A percentile compares a stretch with the other conserved stretches of the same genome.
phyloP scores from a whole-genome alignment of 176 grass and related monocot genomes.

The Aegilops bicornis region DNA sequence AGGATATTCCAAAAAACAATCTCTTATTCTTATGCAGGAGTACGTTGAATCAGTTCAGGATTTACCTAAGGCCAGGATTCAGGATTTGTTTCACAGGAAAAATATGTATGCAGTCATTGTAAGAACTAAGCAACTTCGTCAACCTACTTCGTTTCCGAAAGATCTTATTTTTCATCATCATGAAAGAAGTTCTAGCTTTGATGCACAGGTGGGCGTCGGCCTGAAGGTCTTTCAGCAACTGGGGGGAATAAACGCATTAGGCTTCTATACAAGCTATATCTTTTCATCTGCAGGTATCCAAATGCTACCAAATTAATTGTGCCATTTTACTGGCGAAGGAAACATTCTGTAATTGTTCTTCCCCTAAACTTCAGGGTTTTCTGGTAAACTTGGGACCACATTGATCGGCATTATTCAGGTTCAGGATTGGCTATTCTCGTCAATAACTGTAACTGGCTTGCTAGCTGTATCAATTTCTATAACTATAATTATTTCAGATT shows the following conservation, averaged over 20 bases:
- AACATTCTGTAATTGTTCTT: slow-evolving; percentile 14
- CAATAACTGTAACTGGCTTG: neutral
- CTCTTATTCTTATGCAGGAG: slow-evolving; percentile 35
- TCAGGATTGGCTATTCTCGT: neutral
- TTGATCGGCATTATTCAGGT: slow-evolving; percentile 69
- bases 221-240: slow-evolving; percentile 73
- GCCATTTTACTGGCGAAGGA: neutral
- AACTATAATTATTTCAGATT: slow-evolving; percentile 43
- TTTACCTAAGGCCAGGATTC: slow-evolving; percentile 52
- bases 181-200: slow-evolving; percentile 25
- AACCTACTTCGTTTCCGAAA: neutral
- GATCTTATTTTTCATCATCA: neutral
- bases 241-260: slow-evolving; percentile 59
- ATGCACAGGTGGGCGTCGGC: slow-evolving; percentile 49
- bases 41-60: slow-evolving; percentile 43
- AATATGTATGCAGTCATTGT: slow-evolving; percentile 59
- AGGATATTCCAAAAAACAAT: slow-evolving; percentile 1
- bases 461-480: slow-evolving; percentile 1
- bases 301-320: neutral
- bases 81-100: slow-evolving; percentile 57
- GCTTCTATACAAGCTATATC: slow-evolving; percentile 53
- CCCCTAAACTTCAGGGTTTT: slow-evolving; percentile 49
- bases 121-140: slow-evolving; percentile 30
- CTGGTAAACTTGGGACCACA: slow-evolving; percentile 56
- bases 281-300: slow-evolving; percentile 57